phyloP scores from a whole-genome alignment of 768 basidiomycete species.

The Dendrothele bispora region DNA sequence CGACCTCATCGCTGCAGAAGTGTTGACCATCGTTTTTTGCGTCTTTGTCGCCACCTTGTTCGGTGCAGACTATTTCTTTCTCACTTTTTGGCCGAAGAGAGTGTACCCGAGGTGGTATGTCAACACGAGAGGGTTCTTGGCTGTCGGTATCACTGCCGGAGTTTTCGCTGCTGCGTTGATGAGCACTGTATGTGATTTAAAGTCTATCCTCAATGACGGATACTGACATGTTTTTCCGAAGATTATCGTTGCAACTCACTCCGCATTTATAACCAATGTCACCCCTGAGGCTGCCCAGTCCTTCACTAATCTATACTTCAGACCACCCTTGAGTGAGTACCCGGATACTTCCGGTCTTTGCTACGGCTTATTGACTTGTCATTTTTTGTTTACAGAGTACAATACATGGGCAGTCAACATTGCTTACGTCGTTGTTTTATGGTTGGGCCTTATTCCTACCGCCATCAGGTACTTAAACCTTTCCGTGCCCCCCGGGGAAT shows the following conservation, averaged over 20 bases:
- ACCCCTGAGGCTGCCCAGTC: slow-evolving; percentile 11
- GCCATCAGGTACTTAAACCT: slow-evolving; percentile 21
- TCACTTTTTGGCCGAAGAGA: slow-evolving; percentile 32
- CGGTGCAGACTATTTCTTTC: slow-evolving; percentile 36
- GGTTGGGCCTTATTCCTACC: slow-evolving; percentile 29
- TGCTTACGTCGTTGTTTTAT: slow-evolving; percentile 31
- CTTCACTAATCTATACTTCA: slow-evolving; percentile 19
- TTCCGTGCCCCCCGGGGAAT: not conserved
- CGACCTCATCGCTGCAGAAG: slow-evolving; percentile 27
- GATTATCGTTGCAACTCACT: slow-evolving; percentile 28
- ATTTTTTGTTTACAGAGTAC: slow-evolving; percentile 22
- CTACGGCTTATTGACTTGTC: not conserved
- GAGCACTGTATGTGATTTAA: slow-evolving; percentile 28
- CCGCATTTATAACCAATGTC: slow-evolving; percentile 25
- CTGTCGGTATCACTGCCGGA: slow-evolving; percentile 24
- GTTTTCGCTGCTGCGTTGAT: slow-evolving; percentile 26
- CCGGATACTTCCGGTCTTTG: not conserved
- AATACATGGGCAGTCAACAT: slow-evolving; percentile 28
- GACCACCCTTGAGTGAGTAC: slow-evolving; percentile 27
- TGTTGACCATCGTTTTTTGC: slow-evolving; percentile 32
- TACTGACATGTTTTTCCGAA: slow-evolving; percentile 5
- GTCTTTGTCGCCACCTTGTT: slow-evolving; percentile 35
- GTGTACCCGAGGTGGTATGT: slow-evolving; percentile 32
- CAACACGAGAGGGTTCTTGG: slow-evolving; percentile 17
- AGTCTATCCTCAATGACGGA: no score